Base-by-base conservation (phyloP, 371 early-diverging fungal species). In the Umbelopsis sp. region DNA sequence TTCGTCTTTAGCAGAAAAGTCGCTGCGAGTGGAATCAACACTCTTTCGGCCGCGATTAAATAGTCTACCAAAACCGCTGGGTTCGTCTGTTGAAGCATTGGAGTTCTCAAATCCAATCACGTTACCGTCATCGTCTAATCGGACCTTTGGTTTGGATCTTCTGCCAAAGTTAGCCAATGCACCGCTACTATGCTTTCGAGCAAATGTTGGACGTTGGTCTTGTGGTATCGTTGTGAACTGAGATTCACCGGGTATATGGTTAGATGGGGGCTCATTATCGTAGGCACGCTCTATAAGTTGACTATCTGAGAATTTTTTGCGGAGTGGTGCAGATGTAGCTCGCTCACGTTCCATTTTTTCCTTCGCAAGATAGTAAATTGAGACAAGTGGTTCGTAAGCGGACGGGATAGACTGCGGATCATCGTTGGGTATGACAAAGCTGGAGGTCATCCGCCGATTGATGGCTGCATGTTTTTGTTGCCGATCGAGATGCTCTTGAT, bases 291-390 rank as follows among this genome's bases (percentile, higher is more conserved):
- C 29, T 67, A 14, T 38, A 51, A 50, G 37, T 45, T 63, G 41
- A 48, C 66, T n/a, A 63, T 70, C 63, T 67, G 66, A 50, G 66
- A 41, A 51, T 44, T 63, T 14, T 50, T 63, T 32, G 65, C 11
- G 50, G 25, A 24, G 32, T 32, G 20, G 67, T 53, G 48, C 12
- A 12, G n/a, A n/a, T 11, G 29, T 3, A 29, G 29, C 29, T 69
- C 57, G 67, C 53, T 88, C 86, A 32, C 89, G 81, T 50, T 91
- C 87, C 65, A 92, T 80, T 50, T 91, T 88, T 76, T 96, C 96
- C 52, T 82, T 75, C 4, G 94, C 94, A 44, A 96, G 85, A 68
- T 92, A 41, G 41, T 41, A 41, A 41, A 41, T 41, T 41, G 41
- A 41, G 0, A 41, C 41, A 41, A 41, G 41, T 41, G 41, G 41